Percentiles rank a stretch among this genome's conserved stretches.
phyloP scores from a whole-genome alignment of 148 eudicot species.

The Hydrangea macrophylla region DNA sequence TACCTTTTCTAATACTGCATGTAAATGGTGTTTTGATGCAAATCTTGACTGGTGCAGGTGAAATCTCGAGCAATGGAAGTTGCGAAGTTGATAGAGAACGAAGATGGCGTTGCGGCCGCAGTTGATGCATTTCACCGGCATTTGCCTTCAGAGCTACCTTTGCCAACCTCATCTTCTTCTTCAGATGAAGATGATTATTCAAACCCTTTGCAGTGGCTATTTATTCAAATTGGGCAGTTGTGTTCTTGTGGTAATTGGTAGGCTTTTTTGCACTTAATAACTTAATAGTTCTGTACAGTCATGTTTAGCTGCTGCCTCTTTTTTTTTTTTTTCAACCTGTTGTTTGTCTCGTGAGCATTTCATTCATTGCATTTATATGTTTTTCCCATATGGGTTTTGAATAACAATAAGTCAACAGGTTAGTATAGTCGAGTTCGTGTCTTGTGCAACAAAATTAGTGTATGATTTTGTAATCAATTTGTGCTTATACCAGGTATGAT shows the following conservation, averaged over 20 bases:
- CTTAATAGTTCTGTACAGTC: background rate
- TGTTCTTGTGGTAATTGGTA: conserved; percentile 59
- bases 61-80: conserved; percentile 69
- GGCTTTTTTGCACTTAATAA: conserved; percentile 10
- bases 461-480: too few species aligned
- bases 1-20: background rate
- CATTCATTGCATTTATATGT: conserved; percentile 15
- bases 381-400: background rate
- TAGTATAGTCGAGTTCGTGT: too few species aligned
- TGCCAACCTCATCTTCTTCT: conserved; percentile 33
- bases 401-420: background rate
- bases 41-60: conserved; percentile 41
- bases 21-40: background rate
- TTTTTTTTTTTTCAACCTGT: background rate
- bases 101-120: conserved; percentile 87
- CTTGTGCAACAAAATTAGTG: background rate
- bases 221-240: conserved; percentile 60
- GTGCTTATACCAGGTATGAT: too few species aligned
- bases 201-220: conserved; percentile 66
- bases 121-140: conserved; percentile 87
- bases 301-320: too few species aligned
- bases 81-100: conserved; percentile 57
- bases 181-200: conserved; percentile 38
- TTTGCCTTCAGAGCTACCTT: conserved; percentile 65
- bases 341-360: background rate